Evolutionary conservation across 208 protist species (phyloP).

Genomic region (Novymonas esmeraldas): DNA sequence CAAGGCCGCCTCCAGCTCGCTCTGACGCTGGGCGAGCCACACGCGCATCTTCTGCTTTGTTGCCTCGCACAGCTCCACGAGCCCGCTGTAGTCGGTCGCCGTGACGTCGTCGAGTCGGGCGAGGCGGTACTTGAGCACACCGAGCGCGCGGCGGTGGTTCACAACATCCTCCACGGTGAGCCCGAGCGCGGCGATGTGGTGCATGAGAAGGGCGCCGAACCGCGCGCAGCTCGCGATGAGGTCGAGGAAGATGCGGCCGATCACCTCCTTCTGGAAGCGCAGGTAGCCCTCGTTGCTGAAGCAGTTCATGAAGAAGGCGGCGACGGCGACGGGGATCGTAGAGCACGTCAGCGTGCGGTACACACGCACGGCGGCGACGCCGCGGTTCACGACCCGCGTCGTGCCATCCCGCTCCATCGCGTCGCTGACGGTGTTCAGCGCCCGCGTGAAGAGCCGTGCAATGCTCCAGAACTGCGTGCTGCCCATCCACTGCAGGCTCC

Average conservation of each 20-base stretch:
- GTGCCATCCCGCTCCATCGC: constrained; percentile 21
- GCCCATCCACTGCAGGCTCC: constrained; percentile 57
- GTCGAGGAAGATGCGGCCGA: constrained; percentile 32
- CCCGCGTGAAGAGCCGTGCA: constrained; percentile 34
- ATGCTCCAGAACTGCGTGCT: constrained; percentile 56
- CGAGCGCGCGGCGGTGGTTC: constrained; percentile 57
- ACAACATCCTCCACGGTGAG: constrained; percentile 63
- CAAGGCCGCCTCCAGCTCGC: constrained; percentile 19
- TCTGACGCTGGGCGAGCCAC: constrained; percentile 52
- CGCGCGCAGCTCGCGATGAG: constrained; percentile 26
- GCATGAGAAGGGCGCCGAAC: constrained; percentile 47
- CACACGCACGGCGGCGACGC: constrained; percentile 37
- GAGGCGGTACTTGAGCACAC: constrained; percentile 36
- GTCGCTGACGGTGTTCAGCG: constrained; percentile 24
- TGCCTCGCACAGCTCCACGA: constrained; percentile 21
- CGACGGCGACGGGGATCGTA: constrained; percentile 42
- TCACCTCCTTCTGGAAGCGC: constrained; percentile 25
- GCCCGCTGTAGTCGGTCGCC: constrained; percentile 18
- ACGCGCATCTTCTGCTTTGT: constrained; percentile 33
- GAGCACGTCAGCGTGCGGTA: constrained; percentile 61
- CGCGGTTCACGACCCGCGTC: constrained; percentile 38
- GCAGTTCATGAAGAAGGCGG: constrained; percentile 65
- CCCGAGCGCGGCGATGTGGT: constrained; percentile 33
- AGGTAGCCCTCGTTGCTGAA: constrained; percentile 55
- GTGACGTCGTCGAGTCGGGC: constrained; percentile 11